These are phyloP conservation scores for Xylaria flabelliformis DNA, from an alignment of 495 filamentous ascomycete species.

Conservation along the genomic window DNA sequence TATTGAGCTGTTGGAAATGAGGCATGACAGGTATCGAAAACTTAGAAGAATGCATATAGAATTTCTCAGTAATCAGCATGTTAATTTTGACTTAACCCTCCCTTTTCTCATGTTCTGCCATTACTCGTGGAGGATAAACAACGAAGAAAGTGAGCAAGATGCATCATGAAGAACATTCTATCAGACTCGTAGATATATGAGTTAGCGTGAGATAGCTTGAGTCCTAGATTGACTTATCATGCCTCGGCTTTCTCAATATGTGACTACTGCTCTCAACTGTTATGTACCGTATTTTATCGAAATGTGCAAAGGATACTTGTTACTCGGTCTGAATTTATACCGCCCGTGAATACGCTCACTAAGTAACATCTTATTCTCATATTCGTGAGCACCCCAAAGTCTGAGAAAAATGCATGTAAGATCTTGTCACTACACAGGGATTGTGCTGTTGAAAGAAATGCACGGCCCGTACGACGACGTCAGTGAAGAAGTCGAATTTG, in stretches of 20 bases:
- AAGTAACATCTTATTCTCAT: background rate
- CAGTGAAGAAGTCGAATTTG: slow-evolving; percentile 42
- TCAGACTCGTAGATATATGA: background rate
- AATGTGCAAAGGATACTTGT: background rate
- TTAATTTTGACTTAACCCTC: background rate
- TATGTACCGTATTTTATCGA: background rate
- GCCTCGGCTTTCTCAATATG: background rate
- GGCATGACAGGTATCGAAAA: background rate
- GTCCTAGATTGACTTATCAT: background rate
- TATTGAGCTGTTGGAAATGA: background rate
- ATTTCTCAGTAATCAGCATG: background rate
- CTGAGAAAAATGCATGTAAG: background rate
- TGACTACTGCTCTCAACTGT: background rate
- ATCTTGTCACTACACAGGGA: slow-evolving; percentile 34
- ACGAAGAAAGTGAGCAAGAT: background rate
- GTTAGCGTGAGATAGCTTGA: background rate
- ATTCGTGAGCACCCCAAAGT: background rate
- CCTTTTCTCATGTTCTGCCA: background rate
- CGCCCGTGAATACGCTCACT: background rate
- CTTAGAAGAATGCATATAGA: background rate
- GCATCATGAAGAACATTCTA: background rate
- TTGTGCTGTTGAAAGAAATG: slow-evolving; percentile 38
- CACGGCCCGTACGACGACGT: slow-evolving; percentile 40
- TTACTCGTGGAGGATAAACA: background rate
- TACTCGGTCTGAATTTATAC: background rate